Evolutionary conservation across 345 rosid species (phyloP).

Genomic region (Hibiscus trionum): DNA sequence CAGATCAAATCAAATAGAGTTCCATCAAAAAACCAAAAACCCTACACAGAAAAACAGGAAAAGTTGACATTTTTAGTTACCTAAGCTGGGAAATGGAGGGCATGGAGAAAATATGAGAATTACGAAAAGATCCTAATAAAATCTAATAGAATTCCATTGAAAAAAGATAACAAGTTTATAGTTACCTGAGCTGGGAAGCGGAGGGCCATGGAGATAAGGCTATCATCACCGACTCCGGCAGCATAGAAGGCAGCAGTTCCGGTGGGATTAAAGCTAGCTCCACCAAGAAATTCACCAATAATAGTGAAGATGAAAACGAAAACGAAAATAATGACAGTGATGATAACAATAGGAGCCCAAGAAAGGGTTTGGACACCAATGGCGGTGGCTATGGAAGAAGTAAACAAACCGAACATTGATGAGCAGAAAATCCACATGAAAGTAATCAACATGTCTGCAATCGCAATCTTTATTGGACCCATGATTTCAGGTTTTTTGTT

Average conservation of each 20-base stretch:
- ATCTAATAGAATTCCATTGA: background rate
- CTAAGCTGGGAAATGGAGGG: slow-evolving; percentile 89
- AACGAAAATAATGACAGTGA: slow-evolving; percentile 49
- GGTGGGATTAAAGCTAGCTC: slow-evolving; percentile 91
- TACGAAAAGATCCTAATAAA: background rate
- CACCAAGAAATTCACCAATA: slow-evolving; percentile 59
- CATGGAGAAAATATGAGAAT: slow-evolving; percentile 50
- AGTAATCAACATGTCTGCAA: slow-evolving; percentile 56
- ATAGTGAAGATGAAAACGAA: slow-evolving; percentile 52
- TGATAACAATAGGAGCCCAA: slow-evolving; percentile 46
- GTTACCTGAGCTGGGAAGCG: slow-evolving; percentile 86
- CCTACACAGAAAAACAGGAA: background rate
- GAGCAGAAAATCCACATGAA: slow-evolving; percentile 70
- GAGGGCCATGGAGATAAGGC: slow-evolving; percentile 75
- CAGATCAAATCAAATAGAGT: background rate
- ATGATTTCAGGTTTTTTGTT: slow-evolving; percentile 14
- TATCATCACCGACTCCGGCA: slow-evolving; percentile 67
- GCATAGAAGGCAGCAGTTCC: slow-evolving; percentile 79
- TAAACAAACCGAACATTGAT: slow-evolving; percentile 51
- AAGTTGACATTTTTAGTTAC: slow-evolving; percentile 13
- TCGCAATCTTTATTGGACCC: slow-evolving; percentile 59
- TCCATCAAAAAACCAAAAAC: background rate
- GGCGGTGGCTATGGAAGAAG: slow-evolving; percentile 41
- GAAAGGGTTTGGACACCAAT: slow-evolving; percentile 37
- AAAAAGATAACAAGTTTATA: background rate